Evolutionary conservation across 805 yeast genomes (phyloP), one percentile per base, ranked within the genome.

Genomic region (Ogataea pini): DNA sequence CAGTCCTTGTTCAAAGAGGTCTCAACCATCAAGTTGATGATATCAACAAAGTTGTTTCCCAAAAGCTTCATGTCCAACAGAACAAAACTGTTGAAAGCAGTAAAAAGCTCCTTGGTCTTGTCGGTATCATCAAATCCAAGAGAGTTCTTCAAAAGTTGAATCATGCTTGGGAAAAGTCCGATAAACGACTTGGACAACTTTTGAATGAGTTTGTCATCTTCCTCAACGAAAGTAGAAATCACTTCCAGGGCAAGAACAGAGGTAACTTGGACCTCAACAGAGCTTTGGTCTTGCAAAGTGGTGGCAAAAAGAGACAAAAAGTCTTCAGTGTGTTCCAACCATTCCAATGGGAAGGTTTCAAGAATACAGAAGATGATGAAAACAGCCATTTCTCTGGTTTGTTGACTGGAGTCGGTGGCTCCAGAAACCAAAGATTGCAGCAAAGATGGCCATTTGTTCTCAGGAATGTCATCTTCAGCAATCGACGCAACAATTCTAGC

Each of bases 401-500:
- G 82, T 17, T 52, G 51, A 48, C 58, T 52, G 1, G 64, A 24
- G 47, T 80, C 79, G 47, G 79, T 76, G 42, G 89, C 85, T 37
- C 88, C 86, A 48, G 75, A 71, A 48, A 86, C 82, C 61, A 94
- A 75, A 45, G 79, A 72, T 28, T 88, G 86, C 52, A 92, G 76
- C 56, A 94, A 77, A 36, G 81, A 83, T 4, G 84, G 79, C 98
- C 98, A 94, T 52, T 75, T 68, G 32, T 77, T 77, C 9, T 55
- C 52, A 46, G 81, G 82, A 54, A 90, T 73, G 66, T 92, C 98
- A 46, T 75, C 68, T 57, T 82, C 82, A 33, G 89, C 96, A 64
- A 94, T 88, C 38, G 90, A 84, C 24, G 97, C 83, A 59, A 94
- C 83, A 49, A 91, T 88, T 68, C 97, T 83, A 19, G 98, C 91